These are phyloP conservation scores for Otatea glauca DNA, from an alignment of 176 grass and related monocot genomes.

Conservation along the genomic window DNA sequence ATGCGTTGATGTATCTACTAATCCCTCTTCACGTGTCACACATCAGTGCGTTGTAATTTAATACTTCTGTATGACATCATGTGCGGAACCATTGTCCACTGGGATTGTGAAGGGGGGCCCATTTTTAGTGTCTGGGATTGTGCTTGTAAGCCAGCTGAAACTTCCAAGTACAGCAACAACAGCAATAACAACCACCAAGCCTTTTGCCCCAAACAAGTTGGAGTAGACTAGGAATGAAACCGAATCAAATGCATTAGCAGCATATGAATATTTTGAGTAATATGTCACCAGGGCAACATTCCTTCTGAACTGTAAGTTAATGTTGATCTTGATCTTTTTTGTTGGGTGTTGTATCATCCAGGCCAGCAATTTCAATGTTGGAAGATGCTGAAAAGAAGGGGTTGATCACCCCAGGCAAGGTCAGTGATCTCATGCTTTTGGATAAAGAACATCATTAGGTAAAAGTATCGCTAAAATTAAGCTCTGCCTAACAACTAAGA, in stretches of 20 bases:
- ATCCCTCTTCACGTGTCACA: neutral
- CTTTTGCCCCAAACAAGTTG: neutral
- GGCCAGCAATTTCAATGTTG: slow-evolving; percentile 85
- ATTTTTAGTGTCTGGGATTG: neutral
- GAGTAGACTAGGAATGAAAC: no score
- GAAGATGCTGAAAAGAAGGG: slow-evolving; percentile 94
- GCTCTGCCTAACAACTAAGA: neutral
- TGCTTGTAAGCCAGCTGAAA: neutral
- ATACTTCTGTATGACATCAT: no score
- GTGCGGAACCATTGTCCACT: no score
- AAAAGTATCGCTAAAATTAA: neutral
- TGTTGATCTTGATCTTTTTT: slow-evolving; percentile 5
- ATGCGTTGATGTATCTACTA: neutral
- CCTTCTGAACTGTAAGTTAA: neutral
- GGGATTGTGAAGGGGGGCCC: no score
- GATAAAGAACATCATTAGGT: neutral
- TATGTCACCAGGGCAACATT: neutral
- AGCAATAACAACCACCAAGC: neutral
- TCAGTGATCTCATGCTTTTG: slow-evolving; percentile 25
- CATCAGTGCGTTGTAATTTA: neutral
- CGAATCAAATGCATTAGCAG: no score
- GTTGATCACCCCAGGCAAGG: slow-evolving; percentile 89
- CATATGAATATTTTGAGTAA: no score
- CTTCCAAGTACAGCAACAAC: no score
- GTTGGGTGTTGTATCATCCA: slow-evolving; percentile 32